Evolutionary conservation across 139 green algal species (phyloP).

Genomic region (Yamagishiella unicocca): DNA sequence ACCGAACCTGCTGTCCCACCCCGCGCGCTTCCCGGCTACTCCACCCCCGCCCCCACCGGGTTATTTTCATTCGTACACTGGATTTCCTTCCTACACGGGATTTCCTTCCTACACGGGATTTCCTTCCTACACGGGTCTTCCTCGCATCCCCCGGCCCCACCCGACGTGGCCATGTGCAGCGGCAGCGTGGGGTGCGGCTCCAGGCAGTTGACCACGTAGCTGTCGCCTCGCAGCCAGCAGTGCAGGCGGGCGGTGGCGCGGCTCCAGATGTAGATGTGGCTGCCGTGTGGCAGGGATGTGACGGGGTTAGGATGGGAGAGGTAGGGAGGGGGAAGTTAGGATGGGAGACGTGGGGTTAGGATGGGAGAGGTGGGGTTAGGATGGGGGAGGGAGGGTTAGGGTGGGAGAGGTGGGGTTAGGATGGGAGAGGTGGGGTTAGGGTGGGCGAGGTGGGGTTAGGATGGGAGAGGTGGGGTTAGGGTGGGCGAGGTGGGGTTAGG

Average conservation of each 20-base stretch:
- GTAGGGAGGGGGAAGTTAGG: not conserved
- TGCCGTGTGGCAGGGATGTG: not conserved
- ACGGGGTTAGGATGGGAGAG: not conserved
- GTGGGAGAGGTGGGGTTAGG: not conserved
- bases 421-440: not conserved
- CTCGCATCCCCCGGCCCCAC: slow-evolving; percentile 6
- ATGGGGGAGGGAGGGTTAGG: not conserved
- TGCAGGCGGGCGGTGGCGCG: slow-evolving; percentile 24
- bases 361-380: not conserved
- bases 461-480: too few relatives aligned
- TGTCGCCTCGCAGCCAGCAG: slow-evolving; percentile 35
- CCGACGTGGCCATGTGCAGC: slow-evolving; percentile 61
- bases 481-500: too few relatives aligned
- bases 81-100: not conserved
- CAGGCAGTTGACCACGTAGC: slow-evolving; percentile 72
- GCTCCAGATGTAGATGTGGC: slow-evolving; percentile 57
- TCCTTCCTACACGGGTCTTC: not conserved
- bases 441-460: too few relatives aligned
- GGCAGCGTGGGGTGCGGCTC: slow-evolving; percentile 68
- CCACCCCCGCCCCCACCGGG: too few relatives aligned
- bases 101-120: not conserved
- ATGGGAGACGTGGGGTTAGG: not conserved
- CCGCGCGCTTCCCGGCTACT: not conserved
- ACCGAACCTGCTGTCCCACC: not conserved
- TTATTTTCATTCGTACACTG: not conserved